Percentiles rank a stretch among this genome's conserved stretches.
These are phyloP conservation scores for Cyclotella choctawhatcheeana DNA, from an alignment of 108 stramenopile species.

Conservation along the genomic window DNA sequence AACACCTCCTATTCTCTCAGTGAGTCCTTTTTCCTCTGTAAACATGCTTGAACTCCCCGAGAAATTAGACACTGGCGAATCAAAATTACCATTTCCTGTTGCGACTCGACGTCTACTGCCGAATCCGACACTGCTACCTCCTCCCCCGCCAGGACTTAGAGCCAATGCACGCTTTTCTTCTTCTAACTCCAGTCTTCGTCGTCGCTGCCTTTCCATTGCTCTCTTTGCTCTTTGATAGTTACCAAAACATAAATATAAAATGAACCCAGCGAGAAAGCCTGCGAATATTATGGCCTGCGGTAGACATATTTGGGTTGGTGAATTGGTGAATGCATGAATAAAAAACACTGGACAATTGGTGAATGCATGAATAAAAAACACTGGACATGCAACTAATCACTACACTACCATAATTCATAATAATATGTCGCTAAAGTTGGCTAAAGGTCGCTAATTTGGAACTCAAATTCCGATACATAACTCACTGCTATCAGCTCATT, in stretches of 20 bases:
- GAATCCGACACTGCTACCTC: slow-evolving; percentile 23
- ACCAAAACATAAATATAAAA: slow-evolving; percentile 81
- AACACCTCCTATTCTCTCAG: slow-evolving; percentile 40
- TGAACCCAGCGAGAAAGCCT: slow-evolving; percentile 76
- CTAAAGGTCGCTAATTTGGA: no score
- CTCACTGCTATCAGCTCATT: slow-evolving; percentile 70
- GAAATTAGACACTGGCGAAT: slow-evolving; percentile 47
- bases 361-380: background rate
- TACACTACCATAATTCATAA: no score
- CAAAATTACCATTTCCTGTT: slow-evolving; percentile 20
- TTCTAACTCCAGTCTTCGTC: slow-evolving; percentile 62
- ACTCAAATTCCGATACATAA: slow-evolving; percentile 2
- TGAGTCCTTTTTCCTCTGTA: slow-evolving; percentile 53
- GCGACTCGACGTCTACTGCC: slow-evolving; percentile 25
- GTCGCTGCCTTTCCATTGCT: slow-evolving; percentile 79
- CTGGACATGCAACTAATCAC: no score
- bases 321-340: background rate
- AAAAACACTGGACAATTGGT: background rate
- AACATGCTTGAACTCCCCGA: slow-evolving; percentile 52
- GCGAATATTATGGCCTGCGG: slow-evolving; percentile 63
- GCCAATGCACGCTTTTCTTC: slow-evolving; percentile 49
- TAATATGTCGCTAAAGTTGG: no score
- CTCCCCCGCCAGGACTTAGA: slow-evolving; percentile 27
- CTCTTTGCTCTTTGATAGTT: slow-evolving; percentile 86
- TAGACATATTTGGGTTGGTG: background rate